Evolutionary conservation across 2,329 filamentous ascomycete species (phyloP).

Genomic region (Penicillium brasilianum): DNA sequence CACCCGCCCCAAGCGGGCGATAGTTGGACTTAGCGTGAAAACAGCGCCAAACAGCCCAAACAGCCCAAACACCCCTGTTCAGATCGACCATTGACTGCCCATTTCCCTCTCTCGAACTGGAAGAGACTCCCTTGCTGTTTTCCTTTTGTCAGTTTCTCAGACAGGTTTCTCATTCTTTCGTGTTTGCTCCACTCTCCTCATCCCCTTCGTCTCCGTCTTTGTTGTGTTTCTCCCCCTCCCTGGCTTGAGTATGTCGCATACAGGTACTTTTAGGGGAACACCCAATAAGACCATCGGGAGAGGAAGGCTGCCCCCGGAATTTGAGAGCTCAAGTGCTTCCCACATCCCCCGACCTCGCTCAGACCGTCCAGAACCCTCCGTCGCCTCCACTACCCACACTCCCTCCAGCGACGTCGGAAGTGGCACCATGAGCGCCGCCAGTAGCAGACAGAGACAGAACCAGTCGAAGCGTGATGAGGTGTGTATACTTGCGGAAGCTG

Average conservation of each 20-base stretch:
- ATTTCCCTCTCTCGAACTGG: slow-evolving; percentile 30
- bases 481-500: slow-evolving; percentile 40
- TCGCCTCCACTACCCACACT: slow-evolving; percentile 40
- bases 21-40: slow-evolving; percentile 5
- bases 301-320: slow-evolving; percentile 58
- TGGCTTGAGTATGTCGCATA: slow-evolving; percentile 59
- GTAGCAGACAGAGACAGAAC: slow-evolving; percentile 92
- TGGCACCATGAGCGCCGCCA: slow-evolving; percentile 80
- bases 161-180: slow-evolving; percentile 23
- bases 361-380: slow-evolving; percentile 60
- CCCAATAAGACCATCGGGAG: slow-evolving; percentile 59
- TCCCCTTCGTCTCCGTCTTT: slow-evolving; percentile 16
- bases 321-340: slow-evolving; percentile 57
- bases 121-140: slow-evolving; percentile 24
- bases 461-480: slow-evolving; percentile 99
- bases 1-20: slow-evolving; percentile 14
- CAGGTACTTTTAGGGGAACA: slow-evolving; percentile 65
- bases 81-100: slow-evolving; percentile 33
- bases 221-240: slow-evolving; percentile 28
- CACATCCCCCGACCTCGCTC: slow-evolving; percentile 67
- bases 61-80: slow-evolving; percentile 31
- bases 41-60: slow-evolving; percentile 6
- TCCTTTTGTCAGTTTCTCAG: slow-evolving; percentile 19
- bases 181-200: slow-evolving; percentile 24
- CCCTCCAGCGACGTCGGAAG: slow-evolving; percentile 57